A percentile compares a stretch with the other conserved stretches of the same genome.
Conservation (phyloP, 345 rosid genomes). For the Physaria fendleri region DNA sequence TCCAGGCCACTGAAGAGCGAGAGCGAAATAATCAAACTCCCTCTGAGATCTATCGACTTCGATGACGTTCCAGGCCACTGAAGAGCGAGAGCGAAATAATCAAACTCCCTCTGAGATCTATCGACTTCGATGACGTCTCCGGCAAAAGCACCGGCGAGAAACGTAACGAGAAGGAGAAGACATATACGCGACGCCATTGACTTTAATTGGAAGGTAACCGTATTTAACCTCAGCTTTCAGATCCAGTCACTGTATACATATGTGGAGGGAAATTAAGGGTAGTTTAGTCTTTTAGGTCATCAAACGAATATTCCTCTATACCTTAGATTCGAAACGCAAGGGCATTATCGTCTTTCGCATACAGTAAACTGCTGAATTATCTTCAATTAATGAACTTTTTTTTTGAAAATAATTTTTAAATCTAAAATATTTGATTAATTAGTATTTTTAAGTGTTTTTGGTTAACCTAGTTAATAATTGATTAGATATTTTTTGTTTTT, state of each 20-base stretch:
- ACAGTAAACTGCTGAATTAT: too few species aligned
- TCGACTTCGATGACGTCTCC: constrained; percentile 17
- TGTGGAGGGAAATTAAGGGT: not conserved
- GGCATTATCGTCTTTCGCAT: too few species aligned
- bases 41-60: constrained; percentile 34
- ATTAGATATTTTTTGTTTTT: too few species aligned
- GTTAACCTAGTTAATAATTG: too few species aligned
- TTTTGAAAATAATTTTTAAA: too few species aligned
- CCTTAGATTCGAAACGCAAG: not conserved
- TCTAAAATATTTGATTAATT: too few species aligned
- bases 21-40: constrained; percentile 88
- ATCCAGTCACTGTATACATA: not conserved
- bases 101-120: constrained; percentile 63
- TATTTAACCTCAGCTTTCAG: not conserved
- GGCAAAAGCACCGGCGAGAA: constrained; percentile 5
- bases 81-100: constrained; percentile 72
- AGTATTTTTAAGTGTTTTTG: too few species aligned
- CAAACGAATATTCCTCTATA: constrained; percentile 1
- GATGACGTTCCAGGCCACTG: constrained; percentile 98
- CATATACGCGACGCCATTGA: constrained; percentile 23
- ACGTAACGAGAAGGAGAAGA: constrained; percentile 15
- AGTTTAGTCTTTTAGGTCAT: not conserved
- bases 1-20: constrained; percentile 85
- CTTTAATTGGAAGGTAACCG: not conserved
- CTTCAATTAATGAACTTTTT: too few species aligned